Conservation (phyloP, 1,284 basidiomycete species). For the Leccinum angustisporum region DNA sequence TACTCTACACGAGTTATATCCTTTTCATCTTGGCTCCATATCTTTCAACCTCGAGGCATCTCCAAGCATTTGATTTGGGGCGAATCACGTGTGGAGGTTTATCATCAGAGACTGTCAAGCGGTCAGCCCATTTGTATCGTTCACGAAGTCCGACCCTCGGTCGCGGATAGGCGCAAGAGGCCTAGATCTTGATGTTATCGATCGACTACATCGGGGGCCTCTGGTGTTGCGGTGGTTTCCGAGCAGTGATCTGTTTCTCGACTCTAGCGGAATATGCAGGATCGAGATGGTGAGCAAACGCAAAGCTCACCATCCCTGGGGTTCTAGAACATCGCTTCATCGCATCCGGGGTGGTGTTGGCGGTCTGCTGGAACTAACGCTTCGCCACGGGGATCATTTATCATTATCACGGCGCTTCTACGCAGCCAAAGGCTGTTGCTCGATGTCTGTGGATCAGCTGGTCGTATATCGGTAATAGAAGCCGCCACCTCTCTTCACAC, state of each 20-base stretch:
- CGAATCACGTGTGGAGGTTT: conserved; percentile 16
- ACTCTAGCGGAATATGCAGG: conserved; percentile 38
- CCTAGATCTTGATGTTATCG: conserved; percentile 41
- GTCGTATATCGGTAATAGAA: conserved; percentile 16
- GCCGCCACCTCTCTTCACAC: conserved; percentile 36
- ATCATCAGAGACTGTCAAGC: conserved; percentile 30
- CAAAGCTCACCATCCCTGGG: neutral
- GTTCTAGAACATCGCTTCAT: conserved; percentile 27
- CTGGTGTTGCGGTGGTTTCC: conserved; percentile 25
- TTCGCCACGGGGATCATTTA: conserved; percentile 36
- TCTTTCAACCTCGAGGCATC: conserved; percentile 27
- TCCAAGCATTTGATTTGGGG: conserved; percentile 36
- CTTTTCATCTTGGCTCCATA: conserved; percentile 37
- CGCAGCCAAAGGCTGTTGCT: conserved; percentile 17
- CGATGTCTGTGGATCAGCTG: conserved; percentile 4
- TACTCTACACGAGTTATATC: conserved; percentile 17
- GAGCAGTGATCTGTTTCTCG: conserved; percentile 23
- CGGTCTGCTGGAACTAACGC: conserved; percentile 35
- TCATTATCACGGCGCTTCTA: conserved; percentile 7
- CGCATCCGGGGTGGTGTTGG: conserved; percentile 34
- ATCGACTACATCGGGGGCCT: conserved; percentile 47
- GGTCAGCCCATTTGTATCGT: conserved; percentile 49
- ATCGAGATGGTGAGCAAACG: conserved; percentile 16
- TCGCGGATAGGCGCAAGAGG: conserved; percentile 39
- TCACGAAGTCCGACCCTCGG: conserved; percentile 47